Percentiles rank a stretch among this genome's conserved stretches.
Evolutionary conservation across 257 asterid genomes (phyloP).

Genomic region (Jasminum sambac): DNA sequence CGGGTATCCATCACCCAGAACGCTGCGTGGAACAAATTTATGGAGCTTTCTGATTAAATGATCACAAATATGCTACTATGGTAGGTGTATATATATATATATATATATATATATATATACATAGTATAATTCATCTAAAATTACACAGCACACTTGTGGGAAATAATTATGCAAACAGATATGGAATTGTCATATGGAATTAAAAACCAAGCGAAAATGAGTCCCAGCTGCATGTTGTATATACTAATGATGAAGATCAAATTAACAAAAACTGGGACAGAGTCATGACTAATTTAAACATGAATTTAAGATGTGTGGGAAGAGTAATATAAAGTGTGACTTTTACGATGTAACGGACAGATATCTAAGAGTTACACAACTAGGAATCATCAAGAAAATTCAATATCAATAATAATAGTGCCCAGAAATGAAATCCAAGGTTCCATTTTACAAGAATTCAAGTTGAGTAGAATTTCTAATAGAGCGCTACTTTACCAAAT

Average conservation of each 20-base stretch:
- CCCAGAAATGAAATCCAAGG: background rate
- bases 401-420: background rate
- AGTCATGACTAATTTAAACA: constrained; percentile 9
- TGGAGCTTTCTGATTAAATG: constrained; percentile 5
- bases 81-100: too few species aligned
- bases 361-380: constrained; percentile 1
- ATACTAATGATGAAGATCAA: constrained; percentile 9
- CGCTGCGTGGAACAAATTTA: constrained; percentile 54
- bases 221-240: background rate
- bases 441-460: background rate
- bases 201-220: constrained; percentile 7
- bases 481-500: background rate
- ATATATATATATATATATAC: too few species aligned
- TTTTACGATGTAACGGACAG: background rate
- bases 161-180: background rate
- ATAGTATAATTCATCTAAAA: constrained; percentile 6
- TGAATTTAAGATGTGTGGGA: background rate
- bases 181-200: constrained; percentile 10
- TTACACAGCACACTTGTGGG: background rate
- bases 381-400: background rate
- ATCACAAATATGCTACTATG: constrained; percentile 6
- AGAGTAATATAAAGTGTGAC: background rate
- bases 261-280: background rate
- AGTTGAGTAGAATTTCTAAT: too few species aligned
- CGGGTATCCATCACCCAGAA: constrained; percentile 84